phyloP scores from a whole-genome alignment of 2,329 filamentous ascomycete genomes.

The Aspergillus latus region DNA sequence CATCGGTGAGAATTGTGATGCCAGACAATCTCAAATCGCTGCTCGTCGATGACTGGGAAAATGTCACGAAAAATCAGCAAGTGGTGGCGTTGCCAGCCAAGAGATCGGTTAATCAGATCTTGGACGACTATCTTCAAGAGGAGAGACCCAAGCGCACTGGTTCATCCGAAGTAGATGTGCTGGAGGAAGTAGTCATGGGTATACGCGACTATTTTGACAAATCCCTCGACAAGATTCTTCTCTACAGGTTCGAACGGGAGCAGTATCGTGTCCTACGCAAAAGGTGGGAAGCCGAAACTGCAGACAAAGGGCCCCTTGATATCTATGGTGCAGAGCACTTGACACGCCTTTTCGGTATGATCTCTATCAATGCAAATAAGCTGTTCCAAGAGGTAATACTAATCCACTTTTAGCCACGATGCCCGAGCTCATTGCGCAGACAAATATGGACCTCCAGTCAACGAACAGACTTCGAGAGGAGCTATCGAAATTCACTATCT shows the following conservation, averaged over 20 bases:
- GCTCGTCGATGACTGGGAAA: slow-evolving; percentile 98
- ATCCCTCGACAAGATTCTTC: slow-evolving; percentile 78
- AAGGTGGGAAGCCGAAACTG: slow-evolving; percentile 62
- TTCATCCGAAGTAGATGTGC: slow-evolving; percentile 71
- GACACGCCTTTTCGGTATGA: slow-evolving; percentile 79
- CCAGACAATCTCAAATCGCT: slow-evolving; percentile 89
- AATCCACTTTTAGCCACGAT: slow-evolving; percentile 66
- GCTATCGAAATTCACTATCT: slow-evolving; percentile 78
- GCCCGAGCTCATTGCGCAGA: slow-evolving; percentile 92
- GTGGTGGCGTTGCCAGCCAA: slow-evolving; percentile 80
- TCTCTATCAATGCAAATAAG: not conserved
- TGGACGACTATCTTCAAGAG: slow-evolving; percentile 75
- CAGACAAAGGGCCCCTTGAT: slow-evolving; percentile 71
- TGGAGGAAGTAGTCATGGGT: slow-evolving; percentile 85
- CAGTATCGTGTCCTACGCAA: slow-evolving; percentile 80
- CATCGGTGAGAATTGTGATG: slow-evolving; percentile 80
- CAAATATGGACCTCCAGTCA: slow-evolving; percentile 94
- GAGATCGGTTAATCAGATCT: slow-evolving; percentile 71
- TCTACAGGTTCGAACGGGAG: slow-evolving; percentile 90
- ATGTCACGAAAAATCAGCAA: slow-evolving; percentile 91
- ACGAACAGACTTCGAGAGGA: slow-evolving; percentile 87
- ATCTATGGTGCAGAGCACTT: slow-evolving; percentile 94
- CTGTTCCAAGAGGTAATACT: slow-evolving; percentile 5
- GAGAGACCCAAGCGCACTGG: slow-evolving; percentile 67
- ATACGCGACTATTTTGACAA: slow-evolving; percentile 94